These are phyloP conservation scores for Cryptococcus sp. DNA, from an alignment of 1,284 basidiomycete genomes.

Conservation along the genomic window DNA sequence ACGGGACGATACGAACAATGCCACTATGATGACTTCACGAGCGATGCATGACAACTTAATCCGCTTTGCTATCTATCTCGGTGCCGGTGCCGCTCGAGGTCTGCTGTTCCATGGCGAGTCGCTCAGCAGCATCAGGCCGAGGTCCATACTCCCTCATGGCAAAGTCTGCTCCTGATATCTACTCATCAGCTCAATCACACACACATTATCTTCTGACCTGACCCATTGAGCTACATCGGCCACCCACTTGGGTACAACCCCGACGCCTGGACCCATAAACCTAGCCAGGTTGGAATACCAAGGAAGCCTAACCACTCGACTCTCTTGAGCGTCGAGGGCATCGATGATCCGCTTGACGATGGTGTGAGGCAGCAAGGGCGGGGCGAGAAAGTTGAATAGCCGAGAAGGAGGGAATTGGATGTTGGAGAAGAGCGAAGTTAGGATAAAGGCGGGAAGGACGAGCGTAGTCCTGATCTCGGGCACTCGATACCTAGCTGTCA, in stretches of 20 bases:
- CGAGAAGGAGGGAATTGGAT: slow-evolving; percentile 53
- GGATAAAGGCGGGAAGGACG: slow-evolving; percentile 66
- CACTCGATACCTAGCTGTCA: slow-evolving; percentile 57
- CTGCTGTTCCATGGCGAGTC: slow-evolving; percentile 8
- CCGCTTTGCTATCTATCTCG: no score
- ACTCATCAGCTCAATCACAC: background rate
- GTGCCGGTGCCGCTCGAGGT: background rate
- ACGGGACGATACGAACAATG: no score
- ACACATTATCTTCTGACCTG: slow-evolving; percentile 6
- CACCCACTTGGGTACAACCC: slow-evolving; percentile 36
- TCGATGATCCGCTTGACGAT: slow-evolving; percentile 75
- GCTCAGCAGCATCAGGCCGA: slow-evolving; percentile 30
- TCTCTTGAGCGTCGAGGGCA: slow-evolving; percentile 70
- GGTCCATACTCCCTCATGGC: slow-evolving; percentile 39
- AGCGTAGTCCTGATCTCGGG: slow-evolving; percentile 74
- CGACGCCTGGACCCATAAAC: slow-evolving; percentile 22
- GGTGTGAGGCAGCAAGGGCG: slow-evolving; percentile 63
- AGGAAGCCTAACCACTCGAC: slow-evolving; percentile 63
- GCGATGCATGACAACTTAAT: no score
- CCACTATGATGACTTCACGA: no score
- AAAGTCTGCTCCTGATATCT: slow-evolving; percentile 33
- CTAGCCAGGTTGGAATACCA: slow-evolving; percentile 35
- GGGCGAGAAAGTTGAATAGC: slow-evolving; percentile 65
- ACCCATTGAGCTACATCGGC: slow-evolving; percentile 38
- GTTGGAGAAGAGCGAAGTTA: slow-evolving; percentile 66